Evolutionary conservation across 2,329 filamentous ascomycete genomes (phyloP), one percentile per base, ranked within the genome.

Genomic region (Colletotrichum lini): DNA sequence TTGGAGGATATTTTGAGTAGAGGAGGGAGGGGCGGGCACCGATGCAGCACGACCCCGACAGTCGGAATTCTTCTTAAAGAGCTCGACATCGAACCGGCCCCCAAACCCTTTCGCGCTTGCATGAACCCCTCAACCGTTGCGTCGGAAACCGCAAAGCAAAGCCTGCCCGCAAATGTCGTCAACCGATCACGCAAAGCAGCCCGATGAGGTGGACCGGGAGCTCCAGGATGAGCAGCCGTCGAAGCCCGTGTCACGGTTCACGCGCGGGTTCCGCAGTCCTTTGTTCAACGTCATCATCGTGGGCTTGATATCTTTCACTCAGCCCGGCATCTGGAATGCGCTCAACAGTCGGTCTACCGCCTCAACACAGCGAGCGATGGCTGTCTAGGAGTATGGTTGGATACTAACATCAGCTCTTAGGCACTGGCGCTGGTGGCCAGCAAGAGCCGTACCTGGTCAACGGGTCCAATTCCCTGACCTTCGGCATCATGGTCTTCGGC

Each of bases 381-480:
- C 30, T 35, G 30, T 35, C 7, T 1, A 35, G 30, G 0, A 38
- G 9, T 4, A 35, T 15, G 16, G 13, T 1, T 8, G 15, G 0
- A 10, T 16, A 4, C 30, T 70, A 2, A 70, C 49, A 2, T 1
- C 2, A 3, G 3, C 1, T 10, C 4, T 0, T 47, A 77, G 77
- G 74, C 60, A 77, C 77, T 0, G 92, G 92, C 9, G 92, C 91
- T 1, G 92, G 92, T 57, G 92, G 92, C 4, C 85, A 88, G 44
- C 85, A 90, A 74, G 85, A 86, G 18, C 92, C 92, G 0, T 87
- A 90, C 75, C 84, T 94, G 0, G 89, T 94, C 58, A 94, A 93
- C 75, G 86, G 89, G 0, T 90, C 90, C 15, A 94, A 94, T 75
- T 89, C 92, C 0, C 79, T 94, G 44, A 93, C 91, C 0, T 94